These are phyloP conservation scores for Fraxinus quadrangulata DNA, from an alignment of 257 asterid genomes.

Conservation along the genomic window DNA sequence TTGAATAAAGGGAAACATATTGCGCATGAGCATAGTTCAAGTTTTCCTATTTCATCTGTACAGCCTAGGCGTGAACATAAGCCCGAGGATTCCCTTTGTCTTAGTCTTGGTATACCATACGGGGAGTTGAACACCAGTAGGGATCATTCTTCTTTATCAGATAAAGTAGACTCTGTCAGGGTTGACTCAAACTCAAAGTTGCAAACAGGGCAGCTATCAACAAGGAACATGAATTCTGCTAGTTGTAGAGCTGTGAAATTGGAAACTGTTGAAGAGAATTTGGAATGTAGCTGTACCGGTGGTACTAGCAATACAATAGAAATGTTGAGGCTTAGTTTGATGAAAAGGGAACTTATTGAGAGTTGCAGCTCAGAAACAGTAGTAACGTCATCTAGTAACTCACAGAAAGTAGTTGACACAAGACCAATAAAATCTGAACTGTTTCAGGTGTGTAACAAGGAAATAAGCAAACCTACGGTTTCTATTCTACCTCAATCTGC, in stretches of 20 bases:
- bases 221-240: conserved; percentile 31
- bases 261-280: conserved; percentile 65
- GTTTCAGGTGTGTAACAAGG: conserved; percentile 38
- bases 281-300: conserved; percentile 36
- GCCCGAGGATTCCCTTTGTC: conserved; percentile 58
- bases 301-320: conserved; percentile 42
- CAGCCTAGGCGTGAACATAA: conserved; percentile 34
- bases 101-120: conserved; percentile 58
- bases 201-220: conserved; percentile 31
- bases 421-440: conserved; percentile 59
- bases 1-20: conserved; percentile 51
- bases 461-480: conserved; percentile 24
- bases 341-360: conserved; percentile 48
- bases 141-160: conserved; percentile 35
- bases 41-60: conserved; percentile 32
- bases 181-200: conserved; percentile 28
- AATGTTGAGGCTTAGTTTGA: conserved; percentile 34
- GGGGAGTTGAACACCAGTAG: conserved; percentile 29
- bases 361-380: conserved; percentile 33
- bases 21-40: conserved; percentile 33
- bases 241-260: conserved; percentile 47
- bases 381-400: conserved; percentile 29
- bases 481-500: conserved; percentile 34
- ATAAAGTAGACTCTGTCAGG: conserved; percentile 27
- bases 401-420: conserved; percentile 40